Evolutionary conservation across 352 stramenopile species (phyloP).

Genomic region (Peronospora belbahrii): DNA sequence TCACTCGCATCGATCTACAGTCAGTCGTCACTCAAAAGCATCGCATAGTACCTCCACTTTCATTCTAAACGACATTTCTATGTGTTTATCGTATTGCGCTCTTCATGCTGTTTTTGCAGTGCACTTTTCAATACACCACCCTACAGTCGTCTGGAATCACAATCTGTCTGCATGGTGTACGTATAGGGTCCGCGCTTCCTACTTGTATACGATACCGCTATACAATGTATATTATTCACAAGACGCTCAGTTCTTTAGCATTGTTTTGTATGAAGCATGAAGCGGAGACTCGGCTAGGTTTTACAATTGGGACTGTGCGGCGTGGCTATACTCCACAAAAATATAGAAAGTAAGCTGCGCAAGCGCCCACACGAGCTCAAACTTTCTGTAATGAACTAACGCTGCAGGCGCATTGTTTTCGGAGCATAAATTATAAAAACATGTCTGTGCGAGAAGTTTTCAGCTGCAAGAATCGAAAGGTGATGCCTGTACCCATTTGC

Average conservation of each 20-base stretch:
- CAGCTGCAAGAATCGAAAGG: constrained; percentile 64
- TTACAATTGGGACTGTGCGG: too few relatives aligned
- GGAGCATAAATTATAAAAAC: constrained; percentile 80
- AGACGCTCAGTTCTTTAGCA: too few relatives aligned
- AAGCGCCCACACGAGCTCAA: constrained; percentile 52
- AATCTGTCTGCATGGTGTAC: constrained; percentile 13
- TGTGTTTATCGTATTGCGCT: constrained; percentile 44
- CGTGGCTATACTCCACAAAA: too few relatives aligned
- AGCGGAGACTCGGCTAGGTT: too few relatives aligned
- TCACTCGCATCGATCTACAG: constrained; percentile 3
- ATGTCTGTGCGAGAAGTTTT: constrained; percentile 70
- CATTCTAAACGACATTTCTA: constrained; percentile 42
- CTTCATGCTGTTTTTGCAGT: constrained; percentile 47
- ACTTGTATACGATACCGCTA: background rate
- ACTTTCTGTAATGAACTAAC: constrained; percentile 32
- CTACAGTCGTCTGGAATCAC: constrained; percentile 40
- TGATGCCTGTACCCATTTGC: constrained; percentile 73
- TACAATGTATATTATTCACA: background rate
- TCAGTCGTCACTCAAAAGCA: constrained; percentile 1
- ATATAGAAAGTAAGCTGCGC: too few relatives aligned
- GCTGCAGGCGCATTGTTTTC: background rate
- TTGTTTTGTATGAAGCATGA: too few relatives aligned
- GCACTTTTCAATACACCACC: constrained; percentile 70
- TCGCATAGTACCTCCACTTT: constrained; percentile 4
- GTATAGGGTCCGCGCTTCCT: constrained; percentile 2